phyloP scores from a whole-genome alignment of 139 green algal species.

The Edaphochlamys debaryana region DNA sequence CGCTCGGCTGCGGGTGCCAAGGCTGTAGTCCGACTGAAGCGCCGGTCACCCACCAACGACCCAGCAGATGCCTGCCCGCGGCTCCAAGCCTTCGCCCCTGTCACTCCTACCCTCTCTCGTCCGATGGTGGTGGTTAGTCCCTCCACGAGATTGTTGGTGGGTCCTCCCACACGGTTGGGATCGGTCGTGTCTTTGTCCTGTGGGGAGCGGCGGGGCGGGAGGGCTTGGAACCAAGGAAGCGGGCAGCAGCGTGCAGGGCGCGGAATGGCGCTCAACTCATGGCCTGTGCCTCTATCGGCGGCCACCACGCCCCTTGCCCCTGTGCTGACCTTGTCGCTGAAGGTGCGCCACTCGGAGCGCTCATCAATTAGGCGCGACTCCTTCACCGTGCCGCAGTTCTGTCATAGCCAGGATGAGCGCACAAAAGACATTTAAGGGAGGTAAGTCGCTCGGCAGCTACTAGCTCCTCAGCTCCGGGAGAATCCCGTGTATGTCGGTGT shows the following conservation, averaged over 20 bases:
- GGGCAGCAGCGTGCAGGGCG: background rate
- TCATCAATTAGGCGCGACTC: constrained; percentile 94
- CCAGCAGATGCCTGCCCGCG: too few species aligned
- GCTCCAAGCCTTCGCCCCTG: too few species aligned
- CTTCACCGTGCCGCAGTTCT: constrained; percentile 89
- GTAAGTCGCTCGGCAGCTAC: too few species aligned
- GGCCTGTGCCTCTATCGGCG: too few species aligned
- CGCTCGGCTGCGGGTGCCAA: too few species aligned
- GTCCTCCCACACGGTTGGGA: constrained; percentile 86
- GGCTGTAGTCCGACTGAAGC: too few species aligned
- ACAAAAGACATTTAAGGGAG: too few species aligned
- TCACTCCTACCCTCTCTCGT: constrained; percentile 41
- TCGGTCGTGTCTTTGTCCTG: constrained; percentile 67
- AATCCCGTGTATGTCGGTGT: too few species aligned
- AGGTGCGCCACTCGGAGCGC: constrained; percentile 95
- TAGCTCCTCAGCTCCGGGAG: too few species aligned
- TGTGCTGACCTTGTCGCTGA: constrained; percentile 82
- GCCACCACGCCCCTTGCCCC: too few species aligned
- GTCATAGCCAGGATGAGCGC: background rate
- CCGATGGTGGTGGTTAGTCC: constrained; percentile 88
- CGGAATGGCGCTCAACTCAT: background rate
- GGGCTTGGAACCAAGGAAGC: too few species aligned
- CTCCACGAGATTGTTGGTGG: constrained; percentile 84
- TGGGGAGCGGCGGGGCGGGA: background rate
- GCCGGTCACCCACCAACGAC: too few species aligned